A percentile compares a stretch with the other conserved stretches of the same genome.
Evolutionary conservation across 176 grass and related monocot species (phyloP).

Genomic region (Avena sativa): DNA sequence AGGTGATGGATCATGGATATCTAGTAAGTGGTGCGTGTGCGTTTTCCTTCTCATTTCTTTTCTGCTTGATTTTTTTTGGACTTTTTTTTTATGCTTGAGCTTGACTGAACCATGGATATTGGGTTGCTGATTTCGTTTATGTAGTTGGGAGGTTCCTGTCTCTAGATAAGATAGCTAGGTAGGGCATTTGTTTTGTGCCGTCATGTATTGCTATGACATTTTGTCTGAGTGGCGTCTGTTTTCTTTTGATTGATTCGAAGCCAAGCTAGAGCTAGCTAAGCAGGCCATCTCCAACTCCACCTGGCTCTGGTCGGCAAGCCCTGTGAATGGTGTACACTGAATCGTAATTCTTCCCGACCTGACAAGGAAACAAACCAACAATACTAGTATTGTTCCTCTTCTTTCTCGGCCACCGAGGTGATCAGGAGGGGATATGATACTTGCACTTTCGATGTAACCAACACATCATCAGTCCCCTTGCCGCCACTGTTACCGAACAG

Average conservation of each 20-base stretch:
- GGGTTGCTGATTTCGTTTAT: constrained; percentile 20
- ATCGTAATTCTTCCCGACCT: not conserved
- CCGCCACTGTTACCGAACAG: constrained; percentile 13
- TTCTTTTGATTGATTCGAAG: constrained; percentile 36
- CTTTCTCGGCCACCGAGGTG: not conserved
- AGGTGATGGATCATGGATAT: constrained; percentile 11
- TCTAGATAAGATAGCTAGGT: not conserved
- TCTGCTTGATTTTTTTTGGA: not conserved
- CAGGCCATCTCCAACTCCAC: not conserved
- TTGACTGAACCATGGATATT: constrained; percentile 6
- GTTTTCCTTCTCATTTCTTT: not conserved
- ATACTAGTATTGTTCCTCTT: not conserved
- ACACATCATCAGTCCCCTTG: not conserved
- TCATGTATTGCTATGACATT: not conserved
- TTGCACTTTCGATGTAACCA: constrained; percentile 20
- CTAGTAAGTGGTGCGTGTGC: constrained; percentile 45
- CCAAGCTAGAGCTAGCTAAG: constrained; percentile 29
- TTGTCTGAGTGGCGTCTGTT: constrained; percentile 3
- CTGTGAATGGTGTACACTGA: not conserved
- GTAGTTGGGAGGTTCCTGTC: constrained; percentile 39
- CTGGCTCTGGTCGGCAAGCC: not conserved
- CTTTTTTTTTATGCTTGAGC: not conserved
- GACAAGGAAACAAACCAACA: not conserved
- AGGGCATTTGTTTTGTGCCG: not conserved
- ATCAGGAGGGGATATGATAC: constrained; percentile 21